phyloP scores from a whole-genome alignment of 768 basidiomycete species.

The Tubosaeta brunneosetosa region DNA sequence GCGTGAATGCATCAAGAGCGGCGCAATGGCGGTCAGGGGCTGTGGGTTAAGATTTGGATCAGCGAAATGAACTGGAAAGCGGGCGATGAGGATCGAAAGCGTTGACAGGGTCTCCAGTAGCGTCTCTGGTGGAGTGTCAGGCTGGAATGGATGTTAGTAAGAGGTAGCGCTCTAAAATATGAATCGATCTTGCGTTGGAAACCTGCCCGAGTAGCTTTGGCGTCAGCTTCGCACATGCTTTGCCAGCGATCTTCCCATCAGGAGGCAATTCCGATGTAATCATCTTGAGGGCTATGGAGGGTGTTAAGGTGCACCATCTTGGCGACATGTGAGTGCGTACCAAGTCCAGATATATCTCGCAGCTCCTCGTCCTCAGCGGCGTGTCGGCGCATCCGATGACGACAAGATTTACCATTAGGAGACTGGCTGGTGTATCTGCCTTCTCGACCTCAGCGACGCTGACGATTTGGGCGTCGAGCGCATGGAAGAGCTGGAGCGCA shows the following conservation, averaged over 20 bases:
- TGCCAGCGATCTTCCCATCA: slow-evolving; percentile 72
- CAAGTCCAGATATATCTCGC: slow-evolving; percentile 89
- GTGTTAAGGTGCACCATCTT: slow-evolving; percentile 1
- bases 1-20: slow-evolving; percentile 67
- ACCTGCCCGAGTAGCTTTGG: slow-evolving; percentile 80
- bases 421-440: background rate
- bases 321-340: slow-evolving; percentile 37
- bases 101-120: slow-evolving; percentile 81
- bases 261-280: slow-evolving; percentile 87
- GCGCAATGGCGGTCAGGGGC: slow-evolving; percentile 65
- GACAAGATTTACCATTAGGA: slow-evolving; percentile 48
- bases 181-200: slow-evolving; percentile 50
- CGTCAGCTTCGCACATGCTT: slow-evolving; percentile 78
- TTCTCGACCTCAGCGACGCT: slow-evolving; percentile 32
- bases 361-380: slow-evolving; percentile 78
- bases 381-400: slow-evolving; percentile 46
- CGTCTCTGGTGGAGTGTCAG: slow-evolving; percentile 71
- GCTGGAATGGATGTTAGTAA: slow-evolving; percentile 33
- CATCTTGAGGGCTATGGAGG: slow-evolving; percentile 79
- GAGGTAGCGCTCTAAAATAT: background rate
- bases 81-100: slow-evolving; percentile 81
- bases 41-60: slow-evolving; percentile 48
- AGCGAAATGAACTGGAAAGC: slow-evolving; percentile 70
- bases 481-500: slow-evolving; percentile 62
- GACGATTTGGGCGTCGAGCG: slow-evolving; percentile 62